Evolutionary conservation across 768 basidiomycete species (phyloP), one percentile per base, ranked within the genome.

Genomic region (Mycena filopes): DNA sequence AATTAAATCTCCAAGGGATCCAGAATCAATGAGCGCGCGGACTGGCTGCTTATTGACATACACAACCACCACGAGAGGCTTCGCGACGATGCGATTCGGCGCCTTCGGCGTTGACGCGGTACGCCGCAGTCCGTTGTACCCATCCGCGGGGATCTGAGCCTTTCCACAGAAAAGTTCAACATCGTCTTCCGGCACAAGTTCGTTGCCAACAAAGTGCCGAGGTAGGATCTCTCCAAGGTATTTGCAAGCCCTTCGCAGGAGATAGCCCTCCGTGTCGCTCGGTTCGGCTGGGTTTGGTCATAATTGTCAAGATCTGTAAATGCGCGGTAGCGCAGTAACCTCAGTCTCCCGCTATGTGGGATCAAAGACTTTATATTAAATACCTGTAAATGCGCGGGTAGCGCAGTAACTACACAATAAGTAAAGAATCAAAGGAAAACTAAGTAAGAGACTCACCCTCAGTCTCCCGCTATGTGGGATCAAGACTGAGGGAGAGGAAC

Each of bases 21-120:
- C n/a, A n/a, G n/a, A n/a, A n/a, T 2, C 80, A n/a, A 83, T 46
- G 10, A 82, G 56, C 0, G 80, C 79, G 1, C 75, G 60, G 0
- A 68, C 75, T 0, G 76, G 74, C 8, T 77, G 60, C 0, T 73
- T 78, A 60, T 79, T 78, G 13, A 82, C 64, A 2, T 72, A 53
- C 0, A 73, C 73, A 0, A 72, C 72, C 0, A 81, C 63, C 0
- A 79, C 71, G 0, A 80, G 33, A 0, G 79, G 79, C 48, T 72
- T 72, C 1, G 79, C 78, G 0, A 77, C 68, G 0, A 55, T 36
- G 5, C 70, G 47, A 9, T 60, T 25, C 18, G 63, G 46, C 26
- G 69, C 70, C 49, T 67, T 59, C 1, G 62, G 21, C 12, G 21
- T 40, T 8, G 59, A 55, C 4, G 70, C 43, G 47, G 66, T 71